These are phyloP conservation scores for Sordariomycetes sp. DNA, from an alignment of 2,329 filamentous ascomycete species.

Conservation along the genomic window DNA sequence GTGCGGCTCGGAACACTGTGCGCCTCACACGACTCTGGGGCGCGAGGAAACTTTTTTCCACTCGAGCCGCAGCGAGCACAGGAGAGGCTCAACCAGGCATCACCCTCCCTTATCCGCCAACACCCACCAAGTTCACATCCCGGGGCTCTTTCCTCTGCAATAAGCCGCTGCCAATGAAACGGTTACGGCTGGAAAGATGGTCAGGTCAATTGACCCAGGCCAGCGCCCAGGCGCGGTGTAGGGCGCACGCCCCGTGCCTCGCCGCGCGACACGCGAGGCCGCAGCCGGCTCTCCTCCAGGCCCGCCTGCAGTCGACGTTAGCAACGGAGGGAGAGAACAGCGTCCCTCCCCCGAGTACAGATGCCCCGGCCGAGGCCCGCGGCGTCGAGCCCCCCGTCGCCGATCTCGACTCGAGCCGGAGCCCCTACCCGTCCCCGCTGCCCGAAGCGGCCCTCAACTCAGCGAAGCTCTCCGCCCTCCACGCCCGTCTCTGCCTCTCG, in stretches of 20 bases:
- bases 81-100: not conserved
- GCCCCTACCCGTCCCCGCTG: slow-evolving; percentile 58
- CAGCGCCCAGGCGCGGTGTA: slow-evolving; percentile 1
- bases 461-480: slow-evolving; percentile 84
- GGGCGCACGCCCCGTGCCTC: slow-evolving; percentile 1
- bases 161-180: slow-evolving; percentile 5
- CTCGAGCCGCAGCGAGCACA: not conserved
- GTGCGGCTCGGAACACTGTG: not conserved
- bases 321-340: slow-evolving; percentile 14
- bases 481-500: slow-evolving; percentile 77
- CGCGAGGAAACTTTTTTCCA: slow-evolving; percentile 5
- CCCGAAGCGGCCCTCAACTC: slow-evolving; percentile 58
- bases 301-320: slow-evolving; percentile 21
- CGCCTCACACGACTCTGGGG: not conserved
- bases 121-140: not conserved
- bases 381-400: slow-evolving; percentile 5
- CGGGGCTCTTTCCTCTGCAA: not conserved
- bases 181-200: slow-evolving; percentile 8
- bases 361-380: slow-evolving; percentile 8
- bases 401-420: slow-evolving; percentile 9
- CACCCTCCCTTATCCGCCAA: not conserved
- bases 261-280: slow-evolving; percentile 2
- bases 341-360: slow-evolving; percentile 9
- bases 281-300: slow-evolving; percentile 5
- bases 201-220: slow-evolving; percentile 8